phyloP scores from a whole-genome alignment of 2,329 filamentous ascomycete species.

The Pseudocercospora fuligena region DNA sequence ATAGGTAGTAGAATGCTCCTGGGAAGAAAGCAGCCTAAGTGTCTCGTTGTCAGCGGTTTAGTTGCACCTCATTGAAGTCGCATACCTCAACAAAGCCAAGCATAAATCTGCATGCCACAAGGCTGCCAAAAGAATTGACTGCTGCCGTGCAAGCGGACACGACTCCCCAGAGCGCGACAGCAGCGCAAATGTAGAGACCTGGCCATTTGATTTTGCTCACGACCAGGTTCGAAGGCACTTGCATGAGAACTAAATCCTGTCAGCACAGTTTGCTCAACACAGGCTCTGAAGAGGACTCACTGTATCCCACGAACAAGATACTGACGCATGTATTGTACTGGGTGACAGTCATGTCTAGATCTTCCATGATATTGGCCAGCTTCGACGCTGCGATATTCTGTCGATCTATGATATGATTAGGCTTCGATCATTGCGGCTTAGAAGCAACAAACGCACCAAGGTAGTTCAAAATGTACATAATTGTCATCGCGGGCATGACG shows the following conservation, averaged over 20 bases:
- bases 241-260: constrained; percentile 42
- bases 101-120: constrained; percentile 45
- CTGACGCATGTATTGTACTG: constrained; percentile 34
- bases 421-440: neutral
- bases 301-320: constrained; percentile 37
- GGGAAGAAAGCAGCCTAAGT: constrained; percentile 44
- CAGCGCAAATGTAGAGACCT: constrained; percentile 48
- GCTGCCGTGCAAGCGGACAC: constrained; percentile 44
- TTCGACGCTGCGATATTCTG: constrained; percentile 34
- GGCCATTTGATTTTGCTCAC: constrained; percentile 49
- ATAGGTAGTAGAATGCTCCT: constrained; percentile 50
- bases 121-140: constrained; percentile 41
- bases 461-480: constrained; percentile 37
- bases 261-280: neutral
- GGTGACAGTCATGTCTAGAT: constrained; percentile 24
- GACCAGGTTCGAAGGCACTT: constrained; percentile 50
- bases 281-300: constrained; percentile 8
- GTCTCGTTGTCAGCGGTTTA: neutral
- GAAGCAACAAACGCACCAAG: constrained; percentile 14
- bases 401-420: constrained; percentile 20
- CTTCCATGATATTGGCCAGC: constrained; percentile 31
- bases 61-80: constrained; percentile 27
- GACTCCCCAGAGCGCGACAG: constrained; percentile 40
- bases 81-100: constrained; percentile 44
- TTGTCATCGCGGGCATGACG: constrained; percentile 34